Evolutionary conservation across 2,329 filamentous ascomycete genomes (phyloP), one percentile per base, ranked within the genome.

Genomic region (Claviceps digitariae): DNA sequence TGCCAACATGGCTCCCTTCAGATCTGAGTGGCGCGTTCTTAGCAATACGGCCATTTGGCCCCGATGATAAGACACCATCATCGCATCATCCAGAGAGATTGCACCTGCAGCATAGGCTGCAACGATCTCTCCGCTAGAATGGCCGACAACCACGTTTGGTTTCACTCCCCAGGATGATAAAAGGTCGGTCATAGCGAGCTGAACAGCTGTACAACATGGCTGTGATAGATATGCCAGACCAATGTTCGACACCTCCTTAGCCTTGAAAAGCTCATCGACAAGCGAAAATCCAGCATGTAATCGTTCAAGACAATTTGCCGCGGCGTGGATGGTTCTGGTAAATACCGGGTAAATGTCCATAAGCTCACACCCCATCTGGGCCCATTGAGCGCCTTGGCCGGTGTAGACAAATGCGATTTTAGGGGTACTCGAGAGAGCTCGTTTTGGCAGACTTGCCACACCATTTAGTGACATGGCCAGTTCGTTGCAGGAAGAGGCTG

Each of bases 1-100:
- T 0, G 78, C 78, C 61, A 80, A 69, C 79, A 82, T 82, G 6
- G 71, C 64, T 0, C 78, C 78, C 4, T 65, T 64, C 0, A 75
- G 27, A 3, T 45, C 29, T 20, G 50, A 5, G 20, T 34, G 50
- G 6, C 50, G 50, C 9, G n/a, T 20, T 23, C 43, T 45, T 7
- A 27, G 43, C n/a, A 45, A 25, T 10, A n/a, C 9, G 7, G 23
- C 38, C 48, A 44, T 50, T 29, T 70, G 66, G 1, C 72, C 74
- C 15, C 74, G 66, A 57, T 72, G 69, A 60, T 79, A 81, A 2
- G 77, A 76, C 10, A 75, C 67, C 1, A 67, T 64, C 63, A 77
- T 71, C 47, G 72, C 71, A 1, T 70, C 64, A 23, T 74, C 66
- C 25, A 75, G 68, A 1, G 67, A 67, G 27, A 77, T 64, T 12